Conservation (phyloP, 1,284 basidiomycete species). For the Pterulicium gracile region DNA sequence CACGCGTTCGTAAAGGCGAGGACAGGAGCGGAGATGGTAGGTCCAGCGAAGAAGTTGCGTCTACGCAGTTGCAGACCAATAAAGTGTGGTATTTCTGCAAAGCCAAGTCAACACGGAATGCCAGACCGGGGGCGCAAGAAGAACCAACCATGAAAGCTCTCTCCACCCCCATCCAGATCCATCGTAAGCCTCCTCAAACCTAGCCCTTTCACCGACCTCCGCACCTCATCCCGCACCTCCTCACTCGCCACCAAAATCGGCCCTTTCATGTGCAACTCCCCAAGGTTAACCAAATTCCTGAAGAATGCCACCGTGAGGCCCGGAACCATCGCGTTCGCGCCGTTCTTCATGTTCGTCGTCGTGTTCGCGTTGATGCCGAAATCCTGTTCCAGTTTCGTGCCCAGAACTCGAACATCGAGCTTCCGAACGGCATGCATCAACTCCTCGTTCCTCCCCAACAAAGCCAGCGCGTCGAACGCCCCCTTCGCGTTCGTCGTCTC, state of each 20-base stretch:
- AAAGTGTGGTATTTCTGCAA: neutral
- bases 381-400: too few relatives aligned
- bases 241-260: neutral
- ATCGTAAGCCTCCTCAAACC: neutral
- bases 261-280: neutral
- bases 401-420: too few relatives aligned
- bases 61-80: neutral
- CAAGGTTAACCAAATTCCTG: neutral
- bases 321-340: constrained; percentile 1
- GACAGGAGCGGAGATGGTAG: too few relatives aligned
- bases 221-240: too few relatives aligned
- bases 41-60: neutral
- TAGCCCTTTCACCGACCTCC: neutral
- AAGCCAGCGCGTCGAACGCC: too few relatives aligned
- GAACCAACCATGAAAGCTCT: neutral
- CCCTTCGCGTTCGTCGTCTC: too few relatives aligned
- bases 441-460: too few relatives aligned
- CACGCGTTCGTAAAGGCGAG: too few relatives aligned
- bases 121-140: neutral
- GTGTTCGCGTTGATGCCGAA: too few relatives aligned
- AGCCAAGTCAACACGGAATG: neutral
- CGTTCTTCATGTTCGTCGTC: too few relatives aligned
- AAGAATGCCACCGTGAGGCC: neutral
- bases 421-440: too few relatives aligned
- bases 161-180: neutral